phyloP scores from a whole-genome alignment of 495 filamentous ascomycete species.

The Bacidia rubella region DNA sequence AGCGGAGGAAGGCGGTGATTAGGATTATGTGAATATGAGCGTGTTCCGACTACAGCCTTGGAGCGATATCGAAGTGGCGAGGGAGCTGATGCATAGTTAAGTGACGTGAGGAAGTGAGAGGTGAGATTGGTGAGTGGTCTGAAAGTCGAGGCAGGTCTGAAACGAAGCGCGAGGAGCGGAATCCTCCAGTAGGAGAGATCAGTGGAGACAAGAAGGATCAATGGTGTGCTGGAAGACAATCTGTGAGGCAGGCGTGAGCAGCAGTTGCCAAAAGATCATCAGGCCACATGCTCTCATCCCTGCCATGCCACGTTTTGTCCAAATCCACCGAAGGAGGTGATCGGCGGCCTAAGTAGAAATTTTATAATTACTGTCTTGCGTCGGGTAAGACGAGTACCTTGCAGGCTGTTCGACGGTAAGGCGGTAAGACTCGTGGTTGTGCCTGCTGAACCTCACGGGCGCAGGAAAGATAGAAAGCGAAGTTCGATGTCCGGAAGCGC shows the following conservation, averaged over 20 bases:
- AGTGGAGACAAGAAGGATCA: neutral
- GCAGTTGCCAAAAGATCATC: neutral
- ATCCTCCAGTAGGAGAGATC: neutral
- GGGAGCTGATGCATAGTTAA: constrained; percentile 2
- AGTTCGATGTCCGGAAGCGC: neutral
- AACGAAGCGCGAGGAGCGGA: neutral
- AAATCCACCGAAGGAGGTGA: constrained; percentile 7
- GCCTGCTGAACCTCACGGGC: neutral
- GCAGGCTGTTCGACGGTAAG: neutral
- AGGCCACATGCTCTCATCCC: constrained; percentile 6
- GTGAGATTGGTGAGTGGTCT: neutral
- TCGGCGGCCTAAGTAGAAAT: neutral
- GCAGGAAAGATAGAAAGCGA: neutral
- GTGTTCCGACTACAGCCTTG: neutral
- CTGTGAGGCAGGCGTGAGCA: neutral
- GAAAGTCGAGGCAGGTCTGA: constrained; percentile 3
- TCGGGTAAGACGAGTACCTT: constrained; percentile 1
- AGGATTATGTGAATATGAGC: constrained; percentile 1
- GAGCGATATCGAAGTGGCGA: neutral
- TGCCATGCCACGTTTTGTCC: constrained; percentile 5
- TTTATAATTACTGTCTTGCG: constrained; percentile 1
- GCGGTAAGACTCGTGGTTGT: neutral
- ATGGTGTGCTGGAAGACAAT: constrained; percentile 3
- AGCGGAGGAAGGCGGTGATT: neutral
- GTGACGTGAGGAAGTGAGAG: neutral